These are phyloP conservation scores for Fusarium drepaniforme DNA, from an alignment of 2,329 filamentous ascomycete species.

Conservation along the genomic window DNA sequence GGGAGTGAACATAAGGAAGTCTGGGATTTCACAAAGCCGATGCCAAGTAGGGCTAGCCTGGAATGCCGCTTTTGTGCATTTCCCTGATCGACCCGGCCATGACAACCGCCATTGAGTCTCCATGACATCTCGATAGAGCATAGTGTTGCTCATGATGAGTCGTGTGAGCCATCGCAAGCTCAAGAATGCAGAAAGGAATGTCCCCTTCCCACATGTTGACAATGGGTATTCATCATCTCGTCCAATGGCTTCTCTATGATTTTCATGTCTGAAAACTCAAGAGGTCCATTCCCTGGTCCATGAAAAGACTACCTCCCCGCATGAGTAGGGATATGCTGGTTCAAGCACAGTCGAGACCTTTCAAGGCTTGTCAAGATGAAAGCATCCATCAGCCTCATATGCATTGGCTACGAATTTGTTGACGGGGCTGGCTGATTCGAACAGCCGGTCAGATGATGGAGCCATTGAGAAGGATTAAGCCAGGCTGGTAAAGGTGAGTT, in stretches of 20 bases:
- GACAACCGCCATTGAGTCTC: not conserved
- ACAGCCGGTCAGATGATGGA: not conserved
- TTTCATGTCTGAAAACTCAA: not conserved
- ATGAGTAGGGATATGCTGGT: slow-evolving; percentile 14
- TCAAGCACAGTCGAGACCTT: slow-evolving; percentile 7
- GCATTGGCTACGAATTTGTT: not conserved
- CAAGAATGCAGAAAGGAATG: not conserved
- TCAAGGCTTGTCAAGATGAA: not conserved
- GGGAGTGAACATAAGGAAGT: slow-evolving; percentile 13
- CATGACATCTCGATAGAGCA: slow-evolving; percentile 1
- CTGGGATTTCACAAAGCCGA: slow-evolving; percentile 12
- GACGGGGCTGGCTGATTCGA: not conserved
- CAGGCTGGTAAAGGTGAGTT: not conserved
- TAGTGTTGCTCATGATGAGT: not conserved
- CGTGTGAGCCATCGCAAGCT: not conserved
- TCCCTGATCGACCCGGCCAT: not conserved
- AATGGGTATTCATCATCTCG: not conserved
- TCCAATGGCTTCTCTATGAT: slow-evolving; percentile 10
- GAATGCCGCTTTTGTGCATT: slow-evolving; percentile 1
- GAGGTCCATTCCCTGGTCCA: not conserved
- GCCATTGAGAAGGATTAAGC: not conserved
- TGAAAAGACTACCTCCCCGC: slow-evolving; percentile 4
- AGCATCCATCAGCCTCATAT: not conserved
- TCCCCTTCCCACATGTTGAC: not conserved
- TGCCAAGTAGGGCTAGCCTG: not conserved